Percentiles rank a stretch among this genome's conserved stretches.
Evolutionary conservation across 345 rosid genomes (phyloP).

Genomic region (Nasturtium officinale): DNA sequence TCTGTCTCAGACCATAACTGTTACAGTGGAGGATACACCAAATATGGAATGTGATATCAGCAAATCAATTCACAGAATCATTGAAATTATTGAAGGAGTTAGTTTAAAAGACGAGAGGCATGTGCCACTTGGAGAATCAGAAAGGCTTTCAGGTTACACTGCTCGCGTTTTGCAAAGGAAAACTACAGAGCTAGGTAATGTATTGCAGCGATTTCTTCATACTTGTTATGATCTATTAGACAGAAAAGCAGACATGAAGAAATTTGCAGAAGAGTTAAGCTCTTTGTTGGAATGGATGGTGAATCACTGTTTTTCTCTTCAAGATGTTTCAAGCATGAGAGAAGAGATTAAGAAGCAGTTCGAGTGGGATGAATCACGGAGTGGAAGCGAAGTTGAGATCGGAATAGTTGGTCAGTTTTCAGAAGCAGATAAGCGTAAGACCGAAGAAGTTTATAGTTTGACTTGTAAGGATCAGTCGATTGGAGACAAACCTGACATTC

Average conservation of each 20-base stretch:
- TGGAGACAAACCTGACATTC: slow-evolving; percentile 22
- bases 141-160: slow-evolving; percentile 63
- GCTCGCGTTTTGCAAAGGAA: slow-evolving; percentile 92
- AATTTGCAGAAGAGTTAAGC: slow-evolving; percentile 62
- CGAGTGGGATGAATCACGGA: slow-evolving; percentile 67
- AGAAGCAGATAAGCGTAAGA: slow-evolving; percentile 46
- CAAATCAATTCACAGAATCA: slow-evolving; percentile 60
- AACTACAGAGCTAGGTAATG: slow-evolving; percentile 61
- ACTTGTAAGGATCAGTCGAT: slow-evolving; percentile 31
- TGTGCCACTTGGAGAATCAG: slow-evolving; percentile 47
- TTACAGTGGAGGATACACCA: slow-evolving; percentile 35
- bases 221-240: slow-evolving; percentile 66
- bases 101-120: slow-evolving; percentile 52
- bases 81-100: slow-evolving; percentile 72
- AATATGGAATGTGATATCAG: slow-evolving; percentile 49
- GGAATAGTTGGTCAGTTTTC: slow-evolving; percentile 46
- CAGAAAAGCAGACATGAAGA: slow-evolving; percentile 59
- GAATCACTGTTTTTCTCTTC: slow-evolving; percentile 87
- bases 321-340: slow-evolving; percentile 92
- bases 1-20: slow-evolving; percentile 18
- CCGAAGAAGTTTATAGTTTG: slow-evolving; percentile 17
- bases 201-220: slow-evolving; percentile 62
- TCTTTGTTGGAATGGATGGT: slow-evolving; percentile 77
- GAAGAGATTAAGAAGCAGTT: slow-evolving; percentile 65
- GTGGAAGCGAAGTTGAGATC: slow-evolving; percentile 68